These are phyloP conservation scores for Phialocephala sp. DNA, from an alignment of 2,329 filamentous ascomycete species.

Conservation along the genomic window DNA sequence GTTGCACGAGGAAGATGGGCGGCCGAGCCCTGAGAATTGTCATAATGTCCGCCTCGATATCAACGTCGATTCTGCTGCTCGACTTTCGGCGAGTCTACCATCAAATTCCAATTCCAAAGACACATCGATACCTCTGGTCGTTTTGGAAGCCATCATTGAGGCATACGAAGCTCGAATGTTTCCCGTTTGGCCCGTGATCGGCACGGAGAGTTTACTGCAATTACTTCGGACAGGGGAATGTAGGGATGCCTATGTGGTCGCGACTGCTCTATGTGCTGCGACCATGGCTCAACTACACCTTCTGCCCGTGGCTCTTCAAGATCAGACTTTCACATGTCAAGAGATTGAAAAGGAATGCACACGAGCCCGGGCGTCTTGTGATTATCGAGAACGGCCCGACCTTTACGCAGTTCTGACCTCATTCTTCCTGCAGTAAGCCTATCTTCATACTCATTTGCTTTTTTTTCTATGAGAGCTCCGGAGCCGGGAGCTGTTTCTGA, in stretches of 20 bases:
- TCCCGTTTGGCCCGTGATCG: neutral
- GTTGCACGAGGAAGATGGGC: neutral
- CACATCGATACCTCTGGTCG: neutral
- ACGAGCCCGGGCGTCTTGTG: neutral
- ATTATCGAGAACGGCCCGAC: neutral
- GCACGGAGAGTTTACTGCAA: neutral
- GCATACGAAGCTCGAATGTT: conserved; percentile 10
- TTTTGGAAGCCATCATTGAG: conserved; percentile 3
- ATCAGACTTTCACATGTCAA: neutral
- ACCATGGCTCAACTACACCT: conserved; percentile 1
- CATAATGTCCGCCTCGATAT: too few species aligned
- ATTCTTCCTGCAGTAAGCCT: neutral
- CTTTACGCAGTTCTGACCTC: neutral
- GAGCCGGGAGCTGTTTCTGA: too few species aligned
- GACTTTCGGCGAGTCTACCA: neutral
- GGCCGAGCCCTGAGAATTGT: neutral
- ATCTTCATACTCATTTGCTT: too few species aligned
- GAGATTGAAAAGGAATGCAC: neutral
- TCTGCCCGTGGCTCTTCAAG: neutral
- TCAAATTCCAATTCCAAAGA: neutral
- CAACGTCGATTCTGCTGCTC: neutral
- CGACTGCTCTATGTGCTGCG: conserved; percentile 2
- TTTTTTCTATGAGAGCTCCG: too few species aligned
- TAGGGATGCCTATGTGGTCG: neutral
- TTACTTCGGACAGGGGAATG: neutral